Evolutionary conservation across 2,329 filamentous ascomycete species (phyloP).

Genomic region (Tympanopsis confertula): DNA sequence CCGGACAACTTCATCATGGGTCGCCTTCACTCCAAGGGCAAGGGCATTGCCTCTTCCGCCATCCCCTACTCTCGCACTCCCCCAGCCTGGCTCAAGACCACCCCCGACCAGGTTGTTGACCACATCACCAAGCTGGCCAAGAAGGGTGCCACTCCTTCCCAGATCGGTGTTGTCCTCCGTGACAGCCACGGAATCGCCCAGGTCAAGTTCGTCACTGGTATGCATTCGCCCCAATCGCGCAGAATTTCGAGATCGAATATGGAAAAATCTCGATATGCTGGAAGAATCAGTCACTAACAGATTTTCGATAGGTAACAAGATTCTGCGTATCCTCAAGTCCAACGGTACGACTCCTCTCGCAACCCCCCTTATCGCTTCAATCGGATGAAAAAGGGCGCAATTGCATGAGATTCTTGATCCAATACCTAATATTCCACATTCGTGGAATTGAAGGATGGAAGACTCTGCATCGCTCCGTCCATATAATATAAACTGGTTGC

Average conservation of each 20-base stretch:
- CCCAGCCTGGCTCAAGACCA: constrained; percentile 97
- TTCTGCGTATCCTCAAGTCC: constrained; percentile 96
- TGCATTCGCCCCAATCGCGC: constrained; percentile 19
- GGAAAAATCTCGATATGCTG: not conserved
- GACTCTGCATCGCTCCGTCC: not conserved
- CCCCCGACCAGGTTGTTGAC: constrained; percentile 94
- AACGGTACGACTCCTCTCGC: constrained; percentile 64
- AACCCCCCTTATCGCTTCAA: constrained; percentile 10
- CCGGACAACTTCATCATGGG: too few species aligned
- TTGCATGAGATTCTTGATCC: constrained; percentile 3
- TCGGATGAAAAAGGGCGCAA: constrained; percentile 15
- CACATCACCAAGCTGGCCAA: constrained; percentile 98
- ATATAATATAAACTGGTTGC: not conserved
- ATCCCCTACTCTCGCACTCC: constrained; percentile 91
- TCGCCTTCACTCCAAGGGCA: constrained; percentile 98
- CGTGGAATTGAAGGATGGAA: too few species aligned
- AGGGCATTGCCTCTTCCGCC: constrained; percentile 94
- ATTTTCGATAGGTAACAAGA: constrained; percentile 75
- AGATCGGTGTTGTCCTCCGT: constrained; percentile 97
- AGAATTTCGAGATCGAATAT: not conserved
- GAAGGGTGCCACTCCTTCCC: constrained; percentile 96
- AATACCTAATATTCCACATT: too few species aligned
- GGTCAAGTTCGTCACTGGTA: constrained; percentile 95
- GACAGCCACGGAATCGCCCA: constrained; percentile 97
- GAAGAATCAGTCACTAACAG: constrained; percentile 3